Evolutionary conservation across 2,329 filamentous ascomycete species (phyloP), one percentile per base, ranked within the genome.

Genomic region (Fusarium proliferatum): DNA sequence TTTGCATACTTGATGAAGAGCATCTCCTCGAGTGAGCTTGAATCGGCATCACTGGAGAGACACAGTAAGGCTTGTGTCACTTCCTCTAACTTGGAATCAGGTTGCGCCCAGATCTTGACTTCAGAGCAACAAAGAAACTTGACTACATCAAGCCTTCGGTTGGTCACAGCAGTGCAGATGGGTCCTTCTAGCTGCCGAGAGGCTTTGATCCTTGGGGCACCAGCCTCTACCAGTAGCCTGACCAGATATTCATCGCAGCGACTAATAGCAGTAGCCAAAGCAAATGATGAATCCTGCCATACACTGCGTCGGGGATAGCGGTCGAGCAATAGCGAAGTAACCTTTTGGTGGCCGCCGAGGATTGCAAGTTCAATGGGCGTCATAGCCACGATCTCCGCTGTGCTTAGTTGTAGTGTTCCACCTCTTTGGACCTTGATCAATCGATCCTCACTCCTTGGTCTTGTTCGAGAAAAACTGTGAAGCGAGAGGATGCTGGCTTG

Each of bases 291-390:
- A 17, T 30, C 17, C 13, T 26, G 65, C 28, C 49, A 45, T n/a
- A 69, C 19, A 7, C n/a, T 58, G 12, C 45, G 52, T 26, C 28
- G 43, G 5, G 51, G 43, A 38, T 28, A 49, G 2, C 15, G 15
- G 1, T 57, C 39, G 15, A 69, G 19, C 5, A 69, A 33, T 5
- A 69, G 9, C 23, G 28, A 42, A 6, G 26, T 51, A 10, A 64
- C 30, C 26, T 34, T 41, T 21, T 53, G 26, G 2, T 69, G 52
- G 0, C 51, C 65, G 9, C 39, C 41, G 10, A 69, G 10, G 3
- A 69, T 39, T 11, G 64, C 58, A 13, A 69, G 34, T n/a, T 69
- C 67, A 9, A 69, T 19, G 1, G 67, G 67, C 5, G 19, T 69
- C 51, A 57, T 48, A 4, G 51, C 51, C 23, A 64, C 38, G 17